Evolutionary conservation across 2,329 filamentous ascomycete genomes (phyloP).

Genomic region (Madurella mycetomatis): DNA sequence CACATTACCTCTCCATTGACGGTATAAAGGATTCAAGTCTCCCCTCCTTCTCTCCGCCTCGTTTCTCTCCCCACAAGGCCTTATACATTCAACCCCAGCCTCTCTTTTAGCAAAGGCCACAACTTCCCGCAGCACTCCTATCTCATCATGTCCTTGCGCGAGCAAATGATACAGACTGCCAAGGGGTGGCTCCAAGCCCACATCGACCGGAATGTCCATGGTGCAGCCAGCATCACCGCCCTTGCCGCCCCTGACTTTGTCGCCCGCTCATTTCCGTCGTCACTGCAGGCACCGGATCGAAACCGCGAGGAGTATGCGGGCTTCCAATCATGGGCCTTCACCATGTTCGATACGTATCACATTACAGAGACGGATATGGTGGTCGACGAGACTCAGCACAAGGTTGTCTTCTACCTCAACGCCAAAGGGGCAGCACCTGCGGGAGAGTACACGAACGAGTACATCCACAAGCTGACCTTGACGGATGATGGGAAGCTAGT

Average conservation of each 20-base stretch:
- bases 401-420: conserved; percentile 1
- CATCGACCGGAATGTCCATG: background rate
- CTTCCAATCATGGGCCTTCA: background rate
- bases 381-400: conserved; percentile 2
- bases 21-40: too few species aligned
- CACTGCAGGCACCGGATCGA: background rate
- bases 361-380: background rate
- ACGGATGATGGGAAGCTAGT: conserved; percentile 4
- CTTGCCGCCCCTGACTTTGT: background rate
- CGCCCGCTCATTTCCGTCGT: background rate
- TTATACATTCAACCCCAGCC: too few species aligned
- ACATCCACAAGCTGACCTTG: conserved; percentile 4
- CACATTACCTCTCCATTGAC: too few species aligned
- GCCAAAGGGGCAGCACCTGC: background rate
- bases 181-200: conserved; percentile 1
- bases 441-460: conserved; percentile 1
- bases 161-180: conserved; percentile 3
- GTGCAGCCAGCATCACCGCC: background rate
- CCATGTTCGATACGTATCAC: background rate
- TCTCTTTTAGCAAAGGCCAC: too few species aligned
- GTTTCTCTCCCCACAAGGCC: too few species aligned
- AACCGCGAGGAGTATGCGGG: background rate
- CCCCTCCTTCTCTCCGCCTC: too few species aligned
- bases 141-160: background rate
- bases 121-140: too few species aligned